Evolutionary conservation across 768 basidiomycete genomes (phyloP), one percentile per base, ranked within the genome.

Genomic region (Gautieria morchelliformis): DNA sequence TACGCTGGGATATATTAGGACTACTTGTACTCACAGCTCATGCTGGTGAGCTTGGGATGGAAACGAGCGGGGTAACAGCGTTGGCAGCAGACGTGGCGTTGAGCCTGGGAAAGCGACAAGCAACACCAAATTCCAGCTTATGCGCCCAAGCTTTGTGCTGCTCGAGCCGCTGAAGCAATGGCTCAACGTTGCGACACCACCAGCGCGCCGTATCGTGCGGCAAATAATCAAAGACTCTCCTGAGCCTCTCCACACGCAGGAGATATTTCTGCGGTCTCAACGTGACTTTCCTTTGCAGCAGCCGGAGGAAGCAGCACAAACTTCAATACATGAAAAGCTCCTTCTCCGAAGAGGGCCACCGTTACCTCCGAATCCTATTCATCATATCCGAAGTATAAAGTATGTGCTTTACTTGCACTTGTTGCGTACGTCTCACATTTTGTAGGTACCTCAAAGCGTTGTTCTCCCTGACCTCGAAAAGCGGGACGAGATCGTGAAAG

Each of bases 11-110:
- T 19, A 32, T 42, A 50, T 7, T 24, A 35, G 22, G 41, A 40
- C 8, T 19, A 20, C 20, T 50, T 32, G 33, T 5, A 59, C 63
- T 61, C 46, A 64, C 63, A 64, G 63, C 62, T 63, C 63, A 64
- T 64, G 53, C 42, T 60, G 59, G 27, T 45, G 42, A 48, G 42
- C 24, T 17, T n/a, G 50, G 39, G 55, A 40, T 58, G 41, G 41
- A 53, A 60, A 57, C 22, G 54, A 49, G 47, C 49, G 60, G 37
- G 39, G 50, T 57, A 19, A 44, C 42, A 44, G 42, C 42, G 42
- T 44, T 24, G 33, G 48, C 27, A 35, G n/a, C 30, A 37, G 57
- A 58, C 57, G 57, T 53, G 57, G 50, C 57, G 20, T 47, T 20
- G 39, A 58, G 30, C 42, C 35, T 44, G 45, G 53, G 37, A 53